Conservation (phyloP, 148 eudicot species). For the Amaranthus palmeri region DNA sequence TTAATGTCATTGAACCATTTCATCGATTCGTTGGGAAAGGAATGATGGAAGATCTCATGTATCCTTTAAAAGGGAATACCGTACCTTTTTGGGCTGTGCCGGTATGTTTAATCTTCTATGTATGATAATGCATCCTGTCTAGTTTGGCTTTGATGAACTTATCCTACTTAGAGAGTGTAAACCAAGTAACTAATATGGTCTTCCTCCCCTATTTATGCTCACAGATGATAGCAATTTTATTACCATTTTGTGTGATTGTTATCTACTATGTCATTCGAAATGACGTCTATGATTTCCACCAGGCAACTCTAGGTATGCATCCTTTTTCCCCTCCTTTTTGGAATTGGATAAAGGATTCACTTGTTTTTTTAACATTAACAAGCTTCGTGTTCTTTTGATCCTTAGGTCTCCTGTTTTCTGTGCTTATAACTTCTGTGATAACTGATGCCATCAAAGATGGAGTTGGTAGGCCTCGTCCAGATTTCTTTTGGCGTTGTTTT, state of each 20-base stretch:
- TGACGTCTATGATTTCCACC: conserved; percentile 87
- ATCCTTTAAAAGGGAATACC: conserved; percentile 74
- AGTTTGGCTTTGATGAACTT: conserved; percentile 1
- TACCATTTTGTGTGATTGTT: conserved; percentile 61
- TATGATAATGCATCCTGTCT: not conserved
- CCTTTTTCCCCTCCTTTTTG: not conserved
- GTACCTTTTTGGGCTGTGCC: conserved; percentile 90
- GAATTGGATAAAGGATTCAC: conserved; percentile 1
- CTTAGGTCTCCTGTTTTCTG: conserved; percentile 72
- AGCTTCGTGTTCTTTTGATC: conserved; percentile 13
- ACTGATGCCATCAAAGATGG: conserved; percentile 92
- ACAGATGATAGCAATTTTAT: conserved; percentile 67
- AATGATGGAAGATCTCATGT: conserved; percentile 83
- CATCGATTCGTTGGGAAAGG: conserved; percentile 76
- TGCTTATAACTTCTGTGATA: conserved; percentile 73
- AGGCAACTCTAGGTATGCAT: conserved; percentile 68
- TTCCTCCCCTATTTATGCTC: conserved; percentile 4
- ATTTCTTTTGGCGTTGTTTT: conserved; percentile 95
- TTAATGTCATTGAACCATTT: conserved; percentile 80
- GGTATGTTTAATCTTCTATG: conserved; percentile 37
- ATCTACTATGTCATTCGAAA: conserved; percentile 60
- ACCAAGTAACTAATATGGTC: conserved; percentile 6
- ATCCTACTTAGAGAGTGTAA: not conserved
- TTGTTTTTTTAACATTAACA: not conserved
- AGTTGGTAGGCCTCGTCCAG: conserved; percentile 94